Base-by-base conservation (phyloP, 352 stramenopile genomes). In the Globisporangium barbulae region DNA sequence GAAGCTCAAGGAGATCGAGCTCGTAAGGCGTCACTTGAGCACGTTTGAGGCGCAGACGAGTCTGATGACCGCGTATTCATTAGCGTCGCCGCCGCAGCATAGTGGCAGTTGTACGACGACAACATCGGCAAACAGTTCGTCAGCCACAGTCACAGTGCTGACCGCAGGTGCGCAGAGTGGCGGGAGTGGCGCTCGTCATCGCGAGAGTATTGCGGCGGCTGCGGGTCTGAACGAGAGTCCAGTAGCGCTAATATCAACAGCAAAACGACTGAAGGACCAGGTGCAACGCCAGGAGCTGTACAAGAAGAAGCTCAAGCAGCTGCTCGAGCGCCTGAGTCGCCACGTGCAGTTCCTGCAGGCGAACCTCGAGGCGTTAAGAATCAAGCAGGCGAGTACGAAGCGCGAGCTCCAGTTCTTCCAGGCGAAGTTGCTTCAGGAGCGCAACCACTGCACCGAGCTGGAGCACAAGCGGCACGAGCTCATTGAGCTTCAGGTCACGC, bases 221-320 rank as follows among this genome's bases (percentile, higher is more conserved):
- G 35, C 17, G 31, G 30, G 30, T 15, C 25, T 55, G 17, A 30
- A 39, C 3, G 54, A 53, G 25, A 74, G 19, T 3, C 31, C 9
- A 13, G n/a, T 10, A 53, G 12, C 50, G 19, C 57, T 17, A 31
- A 10, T 19, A 12, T 35, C 50, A 56, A 52, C 21, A 35, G 12
- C 21, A 53, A 53, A 58, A 1, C 53, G 47, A 31, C 65, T 89
- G 33, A 73, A 81, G 64, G 61, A 83, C 17, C 65, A 90, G 44
- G 72, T 82, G 22, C 70, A 64, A 2, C 76, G 70, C 21, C 71
- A 79, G 39, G 77, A 83, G 6, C 62, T 69, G 19, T 90, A 89
- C 75, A 84, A 83, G 57, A 85, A 85, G 68, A 73, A 73, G 35
- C 60, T 90, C 13, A 64, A 64, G 2, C 67, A 71, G n/a, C 73